These are phyloP conservation scores for Alternaria sp. DNA, from an alignment of 2,329 filamentous ascomycete species.

Conservation along the genomic window DNA sequence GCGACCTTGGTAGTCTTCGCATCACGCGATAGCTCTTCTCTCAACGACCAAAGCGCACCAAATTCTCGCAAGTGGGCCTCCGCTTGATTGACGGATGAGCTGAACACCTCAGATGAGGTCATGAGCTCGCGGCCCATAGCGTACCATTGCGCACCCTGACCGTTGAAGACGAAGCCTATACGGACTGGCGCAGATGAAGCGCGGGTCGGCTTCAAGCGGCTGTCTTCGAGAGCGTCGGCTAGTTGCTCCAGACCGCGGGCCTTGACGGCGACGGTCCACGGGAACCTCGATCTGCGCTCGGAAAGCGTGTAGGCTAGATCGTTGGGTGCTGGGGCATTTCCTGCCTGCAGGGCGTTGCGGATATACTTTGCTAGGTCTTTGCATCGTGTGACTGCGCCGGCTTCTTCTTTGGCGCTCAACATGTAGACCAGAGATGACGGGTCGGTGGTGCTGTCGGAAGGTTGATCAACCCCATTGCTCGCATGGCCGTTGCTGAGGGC, in stretches of 20 bases:
- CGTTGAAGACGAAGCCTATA: not conserved
- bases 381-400: not conserved
- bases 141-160: slow-evolving; percentile 3
- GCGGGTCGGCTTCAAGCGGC: not conserved
- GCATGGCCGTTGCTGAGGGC: not conserved
- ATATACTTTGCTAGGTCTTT: slow-evolving; percentile 1
- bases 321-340: not conserved
- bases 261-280: not conserved
- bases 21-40: not conserved
- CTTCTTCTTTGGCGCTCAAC: not conserved
- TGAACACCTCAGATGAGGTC: not conserved
- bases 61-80: not conserved
- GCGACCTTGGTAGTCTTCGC: not conserved
- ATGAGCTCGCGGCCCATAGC: slow-evolving; percentile 5
- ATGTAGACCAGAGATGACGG: not conserved
- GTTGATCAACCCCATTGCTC: not conserved
- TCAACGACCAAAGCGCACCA: slow-evolving; percentile 1
- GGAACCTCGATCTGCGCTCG: slow-evolving; percentile 7
- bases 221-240: not conserved
- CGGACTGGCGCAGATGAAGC: not conserved
- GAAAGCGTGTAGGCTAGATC: slow-evolving; percentile 20
- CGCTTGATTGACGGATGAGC: not conserved
- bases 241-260: not conserved
- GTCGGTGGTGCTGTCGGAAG: not conserved
- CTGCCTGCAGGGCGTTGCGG: not conserved